Percentiles rank a stretch among this genome's conserved stretches.
These are phyloP conservation scores for Cladorrhinum samala DNA, from an alignment of 495 filamentous ascomycete species.

Conservation along the genomic window DNA sequence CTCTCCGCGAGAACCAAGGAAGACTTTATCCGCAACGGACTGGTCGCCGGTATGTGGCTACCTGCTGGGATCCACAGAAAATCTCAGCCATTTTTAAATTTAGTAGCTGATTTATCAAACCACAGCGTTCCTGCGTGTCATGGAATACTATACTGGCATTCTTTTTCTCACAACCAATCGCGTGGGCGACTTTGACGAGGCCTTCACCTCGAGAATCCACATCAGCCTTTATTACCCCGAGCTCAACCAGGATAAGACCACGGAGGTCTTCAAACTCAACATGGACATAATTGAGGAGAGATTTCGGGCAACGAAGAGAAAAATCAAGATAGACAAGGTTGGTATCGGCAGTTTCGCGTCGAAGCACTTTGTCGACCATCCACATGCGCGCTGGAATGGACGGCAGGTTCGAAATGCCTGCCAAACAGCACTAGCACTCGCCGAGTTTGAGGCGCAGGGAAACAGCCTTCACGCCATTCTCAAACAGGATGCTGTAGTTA, in stretches of 20 bases:
- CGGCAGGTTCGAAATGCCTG: constrained; percentile 34
- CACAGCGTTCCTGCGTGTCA: constrained; percentile 40
- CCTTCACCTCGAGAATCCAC: constrained; percentile 36
- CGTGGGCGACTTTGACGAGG: constrained; percentile 32
- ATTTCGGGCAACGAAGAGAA: background rate
- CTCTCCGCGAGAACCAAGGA: constrained; percentile 54
- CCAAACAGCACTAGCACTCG: constrained; percentile 33
- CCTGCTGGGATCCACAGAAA: too few species aligned
- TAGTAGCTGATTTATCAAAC: background rate
- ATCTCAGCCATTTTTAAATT: too few species aligned
- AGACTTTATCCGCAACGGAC: constrained; percentile 68
- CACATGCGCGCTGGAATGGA: constrained; percentile 25
- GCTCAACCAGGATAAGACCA: constrained; percentile 23
- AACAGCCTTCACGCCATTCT: too few species aligned
- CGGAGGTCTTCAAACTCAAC: constrained; percentile 16
- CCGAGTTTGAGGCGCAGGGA: constrained; percentile 25
- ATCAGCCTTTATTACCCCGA: constrained; percentile 32
- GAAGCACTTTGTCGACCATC: background rate
- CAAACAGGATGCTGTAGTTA: background rate
- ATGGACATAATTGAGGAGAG: background rate
- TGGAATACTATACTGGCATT: constrained; percentile 36
- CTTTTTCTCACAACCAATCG: constrained; percentile 37
- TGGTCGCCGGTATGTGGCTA: constrained; percentile 58
- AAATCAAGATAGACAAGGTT: background rate
- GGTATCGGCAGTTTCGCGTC: background rate